Conservation (phyloP, 371 early-diverging fungal species). For the Saksenaea vasiformis region DNA sequence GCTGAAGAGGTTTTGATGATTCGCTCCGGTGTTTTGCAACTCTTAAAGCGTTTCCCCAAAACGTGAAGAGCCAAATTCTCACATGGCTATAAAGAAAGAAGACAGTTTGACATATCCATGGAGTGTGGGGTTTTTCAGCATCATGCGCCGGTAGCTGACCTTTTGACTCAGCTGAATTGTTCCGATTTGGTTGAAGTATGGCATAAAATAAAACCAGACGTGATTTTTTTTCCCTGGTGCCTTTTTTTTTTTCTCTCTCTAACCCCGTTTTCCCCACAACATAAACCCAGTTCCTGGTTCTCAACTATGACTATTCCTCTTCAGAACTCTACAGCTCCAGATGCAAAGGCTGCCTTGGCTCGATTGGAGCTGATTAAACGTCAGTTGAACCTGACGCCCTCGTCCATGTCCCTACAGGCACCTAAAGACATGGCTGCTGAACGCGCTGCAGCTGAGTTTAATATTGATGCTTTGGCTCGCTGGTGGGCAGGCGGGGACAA, state of each 20-base stretch:
- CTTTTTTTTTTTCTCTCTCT: neutral
- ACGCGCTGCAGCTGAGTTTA: conserved; percentile 57
- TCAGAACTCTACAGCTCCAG: conserved; percentile 31
- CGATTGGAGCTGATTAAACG: conserved; percentile 36
- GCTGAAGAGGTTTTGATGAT: too few relatives aligned
- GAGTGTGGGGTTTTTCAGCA: neutral
- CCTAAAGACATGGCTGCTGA: conserved; percentile 59
- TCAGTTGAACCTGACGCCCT: conserved; percentile 38
- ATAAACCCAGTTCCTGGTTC: neutral
- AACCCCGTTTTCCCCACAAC: neutral
- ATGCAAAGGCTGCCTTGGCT: conserved; percentile 34
- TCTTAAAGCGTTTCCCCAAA: too few relatives aligned
- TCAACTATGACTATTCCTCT: conserved; percentile 18
- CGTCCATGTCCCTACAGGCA: conserved; percentile 41
- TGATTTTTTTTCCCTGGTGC: neutral
- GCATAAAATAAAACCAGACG: neutral
- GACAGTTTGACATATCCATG: neutral
- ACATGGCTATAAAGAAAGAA: neutral
- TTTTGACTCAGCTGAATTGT: conserved; percentile 1
- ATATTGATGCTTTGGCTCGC: conserved; percentile 50
- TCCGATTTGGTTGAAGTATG: neutral
- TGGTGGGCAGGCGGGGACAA: conserved; percentile 55
- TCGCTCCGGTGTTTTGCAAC: too few relatives aligned
- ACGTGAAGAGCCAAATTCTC: neutral
- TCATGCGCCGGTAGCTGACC: neutral